Conservation (phyloP, 2,329 filamentous ascomycete species). For the Aspergillus phoenicis region DNA sequence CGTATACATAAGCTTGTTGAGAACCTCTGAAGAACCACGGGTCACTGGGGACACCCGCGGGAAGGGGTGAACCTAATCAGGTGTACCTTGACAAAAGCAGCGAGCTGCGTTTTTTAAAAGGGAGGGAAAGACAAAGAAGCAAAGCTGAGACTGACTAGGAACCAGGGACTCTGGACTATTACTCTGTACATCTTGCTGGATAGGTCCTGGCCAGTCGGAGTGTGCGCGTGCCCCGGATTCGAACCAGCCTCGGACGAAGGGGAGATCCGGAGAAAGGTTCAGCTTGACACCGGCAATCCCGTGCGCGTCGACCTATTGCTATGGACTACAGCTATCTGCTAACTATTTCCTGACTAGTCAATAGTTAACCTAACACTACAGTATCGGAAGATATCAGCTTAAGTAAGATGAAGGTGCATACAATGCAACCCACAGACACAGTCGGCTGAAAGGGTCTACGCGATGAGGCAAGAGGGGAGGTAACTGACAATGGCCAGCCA, state of each 20-base stretch:
- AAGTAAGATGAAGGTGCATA: no score
- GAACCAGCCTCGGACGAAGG: conserved; percentile 33
- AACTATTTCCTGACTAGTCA: no score
- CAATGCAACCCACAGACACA: neutral
- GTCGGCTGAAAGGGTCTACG: conserved; percentile 5
- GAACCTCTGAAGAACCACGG: conserved; percentile 7
- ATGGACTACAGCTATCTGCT: neutral
- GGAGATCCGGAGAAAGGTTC: conserved; percentile 31
- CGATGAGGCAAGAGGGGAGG: neutral
- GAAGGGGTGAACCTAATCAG: conserved; percentile 3
- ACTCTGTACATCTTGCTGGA: neutral
- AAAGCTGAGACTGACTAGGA: neutral
- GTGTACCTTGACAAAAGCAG: conserved; percentile 7
- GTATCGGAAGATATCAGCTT: no score
- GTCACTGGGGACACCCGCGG: neutral
- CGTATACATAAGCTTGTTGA: neutral
- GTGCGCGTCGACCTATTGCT: neutral
- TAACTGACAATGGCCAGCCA: no score
- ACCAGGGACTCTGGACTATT: neutral
- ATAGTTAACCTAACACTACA: no score
- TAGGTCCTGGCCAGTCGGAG: conserved; percentile 11
- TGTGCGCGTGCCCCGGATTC: conserved; percentile 16
- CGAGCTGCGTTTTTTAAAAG: neutral
- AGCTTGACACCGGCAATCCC: conserved; percentile 22
- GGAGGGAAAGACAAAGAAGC: neutral